phyloP scores from a whole-genome alignment of 2,329 filamentous ascomycete genomes.

The Cladosporium sp. region DNA sequence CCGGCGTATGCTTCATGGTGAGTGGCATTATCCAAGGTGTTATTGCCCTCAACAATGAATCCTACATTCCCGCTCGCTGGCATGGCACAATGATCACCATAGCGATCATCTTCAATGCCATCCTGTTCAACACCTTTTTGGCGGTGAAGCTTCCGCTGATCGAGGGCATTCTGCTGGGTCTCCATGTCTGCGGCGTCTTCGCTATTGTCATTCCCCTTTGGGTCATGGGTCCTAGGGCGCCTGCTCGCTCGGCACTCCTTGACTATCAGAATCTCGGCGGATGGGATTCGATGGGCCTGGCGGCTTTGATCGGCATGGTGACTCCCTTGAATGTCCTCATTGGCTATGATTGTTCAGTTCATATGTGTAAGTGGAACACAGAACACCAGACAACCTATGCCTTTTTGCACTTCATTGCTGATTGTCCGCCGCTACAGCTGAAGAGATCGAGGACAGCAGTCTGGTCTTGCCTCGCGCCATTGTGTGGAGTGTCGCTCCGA shows the following conservation, averaged over 20 bases:
- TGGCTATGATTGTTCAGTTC: constrained; percentile 23
- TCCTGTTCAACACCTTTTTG: constrained; percentile 41
- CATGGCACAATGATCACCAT: constrained; percentile 46
- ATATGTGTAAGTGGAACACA: constrained; percentile 20
- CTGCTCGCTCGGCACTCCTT: constrained; percentile 15
- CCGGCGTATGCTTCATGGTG: constrained; percentile 41
- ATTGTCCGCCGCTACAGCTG: constrained; percentile 10
- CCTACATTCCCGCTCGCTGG: constrained; percentile 40
- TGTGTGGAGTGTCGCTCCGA: constrained; percentile 18
- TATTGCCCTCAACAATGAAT: constrained; percentile 40
- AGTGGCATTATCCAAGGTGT: constrained; percentile 44
- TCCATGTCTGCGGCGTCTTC: constrained; percentile 35
- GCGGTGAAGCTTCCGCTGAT: constrained; percentile 42
- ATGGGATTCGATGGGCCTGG: constrained; percentile 33
- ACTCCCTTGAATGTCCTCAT: constrained; percentile 22
- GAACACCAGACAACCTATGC: neutral
- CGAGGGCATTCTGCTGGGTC: constrained; percentile 35
- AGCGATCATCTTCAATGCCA: constrained; percentile 33
- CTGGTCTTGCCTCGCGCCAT: constrained; percentile 19
- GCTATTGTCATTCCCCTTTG: constrained; percentile 25
- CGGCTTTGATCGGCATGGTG: constrained; percentile 38
- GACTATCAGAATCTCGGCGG: constrained; percentile 21
- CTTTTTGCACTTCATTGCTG: neutral
- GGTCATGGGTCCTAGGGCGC: constrained; percentile 22
- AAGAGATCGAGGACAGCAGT: constrained; percentile 22